These are phyloP conservation scores for Salix caprea DNA, from an alignment of 345 rosid genomes.

Conservation along the genomic window DNA sequence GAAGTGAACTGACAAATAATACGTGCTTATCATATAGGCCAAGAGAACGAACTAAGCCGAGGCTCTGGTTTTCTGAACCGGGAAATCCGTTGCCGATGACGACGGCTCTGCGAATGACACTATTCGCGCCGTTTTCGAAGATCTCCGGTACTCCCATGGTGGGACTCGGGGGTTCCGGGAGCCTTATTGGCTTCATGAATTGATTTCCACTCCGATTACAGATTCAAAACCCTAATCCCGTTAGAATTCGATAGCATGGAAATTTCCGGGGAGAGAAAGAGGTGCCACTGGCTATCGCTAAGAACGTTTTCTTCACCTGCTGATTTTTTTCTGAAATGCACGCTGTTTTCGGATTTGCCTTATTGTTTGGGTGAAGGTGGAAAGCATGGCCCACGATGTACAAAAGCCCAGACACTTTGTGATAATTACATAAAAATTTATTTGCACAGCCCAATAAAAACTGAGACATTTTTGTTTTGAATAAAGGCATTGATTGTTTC, in stretches of 20 bases:
- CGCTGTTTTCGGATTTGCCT: too few relatives aligned
- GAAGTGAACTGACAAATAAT: slow-evolving; percentile 56
- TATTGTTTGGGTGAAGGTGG: too few relatives aligned
- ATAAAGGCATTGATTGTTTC: too few relatives aligned
- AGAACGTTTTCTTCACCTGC: too few relatives aligned
- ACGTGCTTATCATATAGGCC: slow-evolving; percentile 63
- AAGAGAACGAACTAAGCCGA: slow-evolving; percentile 84
- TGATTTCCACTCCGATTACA: not conserved
- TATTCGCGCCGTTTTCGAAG: slow-evolving; percentile 72
- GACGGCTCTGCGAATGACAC: slow-evolving; percentile 81
- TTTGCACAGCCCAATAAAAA: too few relatives aligned
- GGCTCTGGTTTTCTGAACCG: slow-evolving; percentile 83
- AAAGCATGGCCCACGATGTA: too few relatives aligned
- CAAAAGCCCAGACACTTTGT: too few relatives aligned
- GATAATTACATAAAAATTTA: too few relatives aligned
- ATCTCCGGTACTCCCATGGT: slow-evolving; percentile 81
- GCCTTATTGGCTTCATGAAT: slow-evolving; percentile 74
- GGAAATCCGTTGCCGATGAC: slow-evolving; percentile 81
- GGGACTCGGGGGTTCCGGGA: slow-evolving; percentile 78
- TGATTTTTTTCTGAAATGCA: too few relatives aligned
- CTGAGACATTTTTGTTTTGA: too few relatives aligned
- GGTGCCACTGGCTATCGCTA: too few relatives aligned
- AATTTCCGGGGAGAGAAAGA: too few relatives aligned
- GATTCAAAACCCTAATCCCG: not conserved
- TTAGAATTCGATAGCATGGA: not conserved